Base-by-base conservation (phyloP, 2,329 filamentous ascomycete species). In the Cercospora citrullina region DNA sequence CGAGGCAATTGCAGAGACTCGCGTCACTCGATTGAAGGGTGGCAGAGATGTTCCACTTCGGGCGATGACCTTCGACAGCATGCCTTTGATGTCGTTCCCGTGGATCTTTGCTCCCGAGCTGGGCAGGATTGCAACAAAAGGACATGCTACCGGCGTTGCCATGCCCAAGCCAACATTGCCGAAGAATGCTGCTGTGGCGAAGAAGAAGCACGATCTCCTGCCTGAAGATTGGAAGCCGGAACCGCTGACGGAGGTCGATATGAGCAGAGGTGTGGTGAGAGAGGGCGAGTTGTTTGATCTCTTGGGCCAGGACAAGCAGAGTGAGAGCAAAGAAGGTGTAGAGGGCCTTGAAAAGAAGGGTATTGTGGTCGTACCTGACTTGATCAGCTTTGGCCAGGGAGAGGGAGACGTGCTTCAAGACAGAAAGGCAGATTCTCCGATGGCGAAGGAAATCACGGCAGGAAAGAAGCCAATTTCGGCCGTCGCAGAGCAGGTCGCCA, bases 31-130 rank as follows among this genome's bases (percentile, higher is more conserved):
- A 69, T 74, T 78, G 2, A 79, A 79, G 6, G 83, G 77, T 16
- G 81, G 80, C 1, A 71, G 75, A 31, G 73, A 75, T n/a, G 74
- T 81, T 6, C 79, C 79, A 5, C 48, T 76, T 12, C 77, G 79
- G 23, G 77, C 75, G 21, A 80, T 80, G 75, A 80, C 79, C 10
- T 75, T 83, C 2, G 82, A 82, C 8, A 80, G 82, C 2, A 90
- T 93, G 84, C 94, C 95, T 0, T 82, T 98, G 8, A 95, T 97
- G 73, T 95, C 90, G 68, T 98, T 97, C 74, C 94, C 95, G 0
- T 99, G 95, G 95, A 82, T 98, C 1, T 96, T 98, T 71, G 84
- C 89, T 12, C 84, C 86, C 55, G 86, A 93, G 68, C 83, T 96
- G 4, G 89, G 90, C 1, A 84, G 85, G 59, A 89, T 96, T 73